These are phyloP conservation scores for Gossypium gossypioides DNA, from an alignment of 441 rosid genomes.

Conservation along the genomic window DNA sequence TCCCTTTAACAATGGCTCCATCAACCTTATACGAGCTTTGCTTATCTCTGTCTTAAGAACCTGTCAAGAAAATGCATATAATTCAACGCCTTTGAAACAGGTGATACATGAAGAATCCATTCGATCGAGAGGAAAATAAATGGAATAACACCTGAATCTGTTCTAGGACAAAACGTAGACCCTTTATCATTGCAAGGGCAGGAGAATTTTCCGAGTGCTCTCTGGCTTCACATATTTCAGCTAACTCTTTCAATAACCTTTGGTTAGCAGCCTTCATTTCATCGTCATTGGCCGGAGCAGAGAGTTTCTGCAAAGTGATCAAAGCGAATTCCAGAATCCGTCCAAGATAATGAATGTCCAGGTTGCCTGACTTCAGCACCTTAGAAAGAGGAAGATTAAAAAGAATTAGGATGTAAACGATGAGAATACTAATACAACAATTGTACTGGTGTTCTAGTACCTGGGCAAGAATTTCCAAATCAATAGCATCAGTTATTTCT, in stretches of 20 bases:
- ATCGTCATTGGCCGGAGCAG: slow-evolving; percentile 63
- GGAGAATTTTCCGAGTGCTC: slow-evolving; percentile 37
- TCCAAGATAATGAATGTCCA: slow-evolving; percentile 68
- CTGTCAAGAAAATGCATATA: slow-evolving; percentile 23
- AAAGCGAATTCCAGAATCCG: slow-evolving; percentile 71
- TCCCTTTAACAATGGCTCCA: slow-evolving; percentile 76
- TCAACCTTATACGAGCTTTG: slow-evolving; percentile 53
- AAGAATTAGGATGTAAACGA: not conserved
- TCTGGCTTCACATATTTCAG: slow-evolving; percentile 39
- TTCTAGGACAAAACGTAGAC: slow-evolving; percentile 72
- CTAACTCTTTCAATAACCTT: slow-evolving; percentile 50
- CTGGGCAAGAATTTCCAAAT: slow-evolving; percentile 71
- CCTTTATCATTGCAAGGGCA: slow-evolving; percentile 59
- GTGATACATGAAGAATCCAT: not conserved
- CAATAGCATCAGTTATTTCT: slow-evolving; percentile 64
- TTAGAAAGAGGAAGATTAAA: slow-evolving; percentile 11
- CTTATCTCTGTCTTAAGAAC: slow-evolving; percentile 64
- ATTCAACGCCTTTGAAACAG: not conserved
- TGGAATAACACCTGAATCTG: slow-evolving; percentile 60
- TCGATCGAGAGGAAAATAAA: not conserved
- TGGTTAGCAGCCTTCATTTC: slow-evolving; percentile 43
- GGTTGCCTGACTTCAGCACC: slow-evolving; percentile 62
- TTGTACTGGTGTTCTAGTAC: slow-evolving; percentile 20
- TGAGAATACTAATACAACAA: not conserved
- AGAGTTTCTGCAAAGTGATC: slow-evolving; percentile 62